phyloP scores from a whole-genome alignment of 805 yeast genomes.

The Zygosaccharomyces kombuchaensis region DNA sequence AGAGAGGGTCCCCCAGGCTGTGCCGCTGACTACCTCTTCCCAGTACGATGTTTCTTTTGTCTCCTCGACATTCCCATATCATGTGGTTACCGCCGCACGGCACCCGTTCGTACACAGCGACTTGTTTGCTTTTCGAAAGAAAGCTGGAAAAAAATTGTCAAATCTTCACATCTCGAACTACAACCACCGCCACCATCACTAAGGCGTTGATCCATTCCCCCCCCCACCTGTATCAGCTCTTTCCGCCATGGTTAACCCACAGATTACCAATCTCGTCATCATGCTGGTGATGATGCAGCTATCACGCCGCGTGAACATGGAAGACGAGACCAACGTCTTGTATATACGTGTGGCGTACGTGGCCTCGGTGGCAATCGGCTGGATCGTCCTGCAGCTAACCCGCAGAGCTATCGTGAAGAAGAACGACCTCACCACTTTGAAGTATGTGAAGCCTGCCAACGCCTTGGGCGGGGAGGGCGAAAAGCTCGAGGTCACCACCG shows the following conservation, averaged over 20 bases:
- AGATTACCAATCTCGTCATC: constrained; percentile 75
- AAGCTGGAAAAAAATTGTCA: too few relatives aligned
- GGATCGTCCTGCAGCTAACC: constrained; percentile 62
- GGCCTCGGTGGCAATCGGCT: constrained; percentile 59
- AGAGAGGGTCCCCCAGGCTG: too few relatives aligned
- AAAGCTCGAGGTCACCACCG: constrained; percentile 82
- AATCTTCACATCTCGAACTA: too few relatives aligned
- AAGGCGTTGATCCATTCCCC: too few relatives aligned
- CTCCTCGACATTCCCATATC: too few relatives aligned
- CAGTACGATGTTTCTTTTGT: too few relatives aligned
- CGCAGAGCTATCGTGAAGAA: constrained; percentile 57
- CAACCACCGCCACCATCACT: too few relatives aligned
- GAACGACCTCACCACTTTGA: constrained; percentile 88
- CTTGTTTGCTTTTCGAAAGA: too few relatives aligned
- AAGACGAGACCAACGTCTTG: constrained; percentile 67
- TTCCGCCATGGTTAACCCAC: constrained; percentile 65
- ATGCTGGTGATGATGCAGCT: constrained; percentile 97
- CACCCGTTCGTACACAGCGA: too few relatives aligned
- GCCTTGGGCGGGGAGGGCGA: constrained; percentile 69
- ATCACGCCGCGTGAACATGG: constrained; percentile 82
- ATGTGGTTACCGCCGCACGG: too few relatives aligned
- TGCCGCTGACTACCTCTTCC: too few relatives aligned
- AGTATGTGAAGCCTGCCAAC: constrained; percentile 82
- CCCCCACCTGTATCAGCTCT: background rate
- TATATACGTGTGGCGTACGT: constrained; percentile 73